Base-by-base conservation (phyloP, 2,329 filamentous ascomycete species). In the Whalleya microplaca region DNA sequence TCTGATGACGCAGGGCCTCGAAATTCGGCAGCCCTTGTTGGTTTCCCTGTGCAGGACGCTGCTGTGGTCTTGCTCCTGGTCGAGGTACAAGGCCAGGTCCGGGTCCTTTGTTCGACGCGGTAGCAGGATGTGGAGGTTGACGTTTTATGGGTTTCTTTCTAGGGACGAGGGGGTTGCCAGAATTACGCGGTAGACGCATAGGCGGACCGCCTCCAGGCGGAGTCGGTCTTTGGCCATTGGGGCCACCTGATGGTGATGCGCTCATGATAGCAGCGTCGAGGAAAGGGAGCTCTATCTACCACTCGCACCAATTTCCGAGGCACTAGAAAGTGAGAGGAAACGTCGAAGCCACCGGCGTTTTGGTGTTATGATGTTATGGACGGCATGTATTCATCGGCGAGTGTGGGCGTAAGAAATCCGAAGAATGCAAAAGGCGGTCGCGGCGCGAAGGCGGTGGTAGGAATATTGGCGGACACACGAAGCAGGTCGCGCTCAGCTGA, bases 141-240 rank as follows among this genome's bases (percentile, higher is more conserved):
- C 74, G 70, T 56, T 69, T 69, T 20, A 70, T 57, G 2, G 77
- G 75, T 61, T 80, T 84, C 68, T 87, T 85, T 44, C 84, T 81
- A 50, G 86, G 79, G 49, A 88, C 84, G 19, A 91, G 76, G 27
- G 89, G 88, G 65, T 91, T 72, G 40, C 50, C 86, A 53, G 78
- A 77, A 45, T 74, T 75, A 55, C 79, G 80, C 10, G 78, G 78
- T 52, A 76, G 73, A 48, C 78, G 73, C 63, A 69, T 46, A 41
- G 65, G 65, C n/a, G 64, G 62, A 43, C 76, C 79, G 53, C 78
- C 77, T 20, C 74, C 68, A 46, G 76, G 77, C n/a, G 78, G 76
- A 5, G 76, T 78, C 47, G 78, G 78, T 42, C 74, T 77, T 52
- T 74, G 76, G 58, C 75, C 75, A 62, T 77, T 76, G 2, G 79